Evolutionary conservation across 1,284 basidiomycete species (phyloP).

Genomic region (Tilletiopsis washingtonensis): DNA sequence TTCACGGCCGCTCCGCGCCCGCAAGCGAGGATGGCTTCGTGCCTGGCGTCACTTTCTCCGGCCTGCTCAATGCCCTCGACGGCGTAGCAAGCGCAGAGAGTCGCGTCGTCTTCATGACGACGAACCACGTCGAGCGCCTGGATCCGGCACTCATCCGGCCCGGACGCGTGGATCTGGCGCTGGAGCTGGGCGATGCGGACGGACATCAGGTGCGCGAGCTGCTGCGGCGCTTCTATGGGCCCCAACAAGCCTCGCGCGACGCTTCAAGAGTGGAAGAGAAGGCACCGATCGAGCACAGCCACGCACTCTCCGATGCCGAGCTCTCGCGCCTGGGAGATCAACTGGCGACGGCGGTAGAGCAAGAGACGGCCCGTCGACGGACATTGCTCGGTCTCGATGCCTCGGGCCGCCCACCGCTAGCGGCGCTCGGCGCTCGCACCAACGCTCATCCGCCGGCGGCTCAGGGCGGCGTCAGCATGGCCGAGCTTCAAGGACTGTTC

Average conservation of each 20-base stretch:
- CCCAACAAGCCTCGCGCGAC: neutral
- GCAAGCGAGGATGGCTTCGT: conserved; percentile 38
- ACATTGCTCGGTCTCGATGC: conserved; percentile 17
- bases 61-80: conserved; percentile 91
- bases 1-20: conserved; percentile 51
- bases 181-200: conserved; percentile 79
- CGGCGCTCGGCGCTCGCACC: no score
- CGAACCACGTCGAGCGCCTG: conserved; percentile 67
- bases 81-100: conserved; percentile 88
- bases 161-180: conserved; percentile 80
- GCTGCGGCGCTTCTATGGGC: conserved; percentile 73
- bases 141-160: conserved; percentile 91
- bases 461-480: conserved; percentile 46
- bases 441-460: conserved; percentile 31
- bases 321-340: conserved; percentile 12
- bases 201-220: conserved; percentile 70
- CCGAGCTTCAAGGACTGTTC: conserved; percentile 46
- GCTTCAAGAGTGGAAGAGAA: no score
- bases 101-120: conserved; percentile 97
- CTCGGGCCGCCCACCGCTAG: conserved; percentile 7
- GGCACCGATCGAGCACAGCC: no score
- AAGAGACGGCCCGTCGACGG: conserved; percentile 14
- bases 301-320: no score
- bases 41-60: conserved; percentile 84
- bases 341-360: conserved; percentile 16